phyloP scores from a whole-genome alignment of 2,329 filamentous ascomycete species.

The Microdochium paspali region DNA sequence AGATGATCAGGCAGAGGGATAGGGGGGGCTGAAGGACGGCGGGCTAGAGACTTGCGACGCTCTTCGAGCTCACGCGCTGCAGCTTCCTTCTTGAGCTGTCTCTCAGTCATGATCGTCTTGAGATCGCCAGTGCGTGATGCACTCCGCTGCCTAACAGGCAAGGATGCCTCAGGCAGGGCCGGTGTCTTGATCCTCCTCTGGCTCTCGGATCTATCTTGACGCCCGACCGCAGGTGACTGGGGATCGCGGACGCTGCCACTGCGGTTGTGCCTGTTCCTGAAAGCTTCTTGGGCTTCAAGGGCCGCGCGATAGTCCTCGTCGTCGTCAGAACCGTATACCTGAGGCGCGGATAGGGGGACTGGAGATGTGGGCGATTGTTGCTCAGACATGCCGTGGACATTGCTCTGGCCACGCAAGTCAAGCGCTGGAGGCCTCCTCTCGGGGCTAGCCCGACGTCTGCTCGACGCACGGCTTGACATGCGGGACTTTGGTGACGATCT shows the following conservation, averaged over 20 bases:
- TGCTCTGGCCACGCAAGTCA: conserved; percentile 53
- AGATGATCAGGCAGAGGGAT: conserved; percentile 66
- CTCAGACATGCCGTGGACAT: conserved; percentile 45
- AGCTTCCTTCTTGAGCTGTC: conserved; percentile 59
- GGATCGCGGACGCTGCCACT: conserved; percentile 34
- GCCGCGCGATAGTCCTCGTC: conserved; percentile 51
- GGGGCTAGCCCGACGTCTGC: conserved; percentile 35
- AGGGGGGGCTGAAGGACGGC: conserved; percentile 67
- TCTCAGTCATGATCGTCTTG: conserved; percentile 47
- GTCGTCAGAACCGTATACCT: conserved; percentile 51
- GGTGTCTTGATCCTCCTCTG: conserved; percentile 22
- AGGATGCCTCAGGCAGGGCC: conserved; percentile 11
- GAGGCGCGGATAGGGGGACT: conserved; percentile 59
- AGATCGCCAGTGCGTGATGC: conserved; percentile 43
- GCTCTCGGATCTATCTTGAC: conserved; percentile 27
- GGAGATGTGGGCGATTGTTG: conserved; percentile 75
- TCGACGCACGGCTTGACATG: conserved; percentile 35
- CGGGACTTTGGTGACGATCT: conserved; percentile 20
- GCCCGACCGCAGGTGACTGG: conserved; percentile 16
- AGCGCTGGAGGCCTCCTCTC: conserved; percentile 32
- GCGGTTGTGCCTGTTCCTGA: conserved; percentile 44
- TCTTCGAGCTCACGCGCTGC: conserved; percentile 83
- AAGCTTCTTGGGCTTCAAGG: conserved; percentile 42
- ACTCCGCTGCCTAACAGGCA: conserved; percentile 12
- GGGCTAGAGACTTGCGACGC: conserved; percentile 72